Conservation (phyloP, 176 grass and related monocot genomes). For the Aegilops tauschii region DNA sequence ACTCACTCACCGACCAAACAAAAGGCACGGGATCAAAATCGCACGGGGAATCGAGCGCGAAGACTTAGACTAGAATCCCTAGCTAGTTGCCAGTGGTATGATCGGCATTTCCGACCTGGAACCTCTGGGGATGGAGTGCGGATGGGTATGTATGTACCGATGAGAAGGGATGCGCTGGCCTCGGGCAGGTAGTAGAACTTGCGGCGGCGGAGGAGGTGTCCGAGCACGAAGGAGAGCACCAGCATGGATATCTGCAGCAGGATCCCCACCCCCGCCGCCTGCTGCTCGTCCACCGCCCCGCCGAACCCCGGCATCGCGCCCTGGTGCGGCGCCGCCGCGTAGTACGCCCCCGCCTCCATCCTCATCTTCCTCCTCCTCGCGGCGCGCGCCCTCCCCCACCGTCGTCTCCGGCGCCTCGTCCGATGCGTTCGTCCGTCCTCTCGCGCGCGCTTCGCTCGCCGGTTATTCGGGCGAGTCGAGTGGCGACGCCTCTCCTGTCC, state of each 20-base stretch:
- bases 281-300: conserved; percentile 65
- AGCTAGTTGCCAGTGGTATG: not conserved
- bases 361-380: not conserved
- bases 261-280: conserved; percentile 90
- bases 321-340: conserved; percentile 21
- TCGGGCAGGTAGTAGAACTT: conserved; percentile 93
- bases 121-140: not conserved
- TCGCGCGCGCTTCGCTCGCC: conserved; percentile 8
- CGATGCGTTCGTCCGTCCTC: not conserved
- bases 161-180: conserved; percentile 90
- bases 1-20: not conserved
- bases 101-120: not conserved
- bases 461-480: not conserved
- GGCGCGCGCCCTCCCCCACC: not conserved
- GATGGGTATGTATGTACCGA: conserved; percentile 36
- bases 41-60: not conserved
- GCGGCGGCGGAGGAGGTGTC: conserved; percentile 79
- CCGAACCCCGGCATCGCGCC: not conserved
- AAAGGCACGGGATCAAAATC: not conserved
- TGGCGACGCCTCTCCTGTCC: conserved; percentile 8
- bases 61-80: not conserved
- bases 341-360: not conserved
- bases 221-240: conserved; percentile 84
- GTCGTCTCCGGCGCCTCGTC: not conserved
- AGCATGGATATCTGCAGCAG: conserved; percentile 97